Evolutionary conservation across 1,284 basidiomycete species (phyloP), one percentile per base, ranked within the genome.

Genomic region (Laetiporus sulphureus): DNA sequence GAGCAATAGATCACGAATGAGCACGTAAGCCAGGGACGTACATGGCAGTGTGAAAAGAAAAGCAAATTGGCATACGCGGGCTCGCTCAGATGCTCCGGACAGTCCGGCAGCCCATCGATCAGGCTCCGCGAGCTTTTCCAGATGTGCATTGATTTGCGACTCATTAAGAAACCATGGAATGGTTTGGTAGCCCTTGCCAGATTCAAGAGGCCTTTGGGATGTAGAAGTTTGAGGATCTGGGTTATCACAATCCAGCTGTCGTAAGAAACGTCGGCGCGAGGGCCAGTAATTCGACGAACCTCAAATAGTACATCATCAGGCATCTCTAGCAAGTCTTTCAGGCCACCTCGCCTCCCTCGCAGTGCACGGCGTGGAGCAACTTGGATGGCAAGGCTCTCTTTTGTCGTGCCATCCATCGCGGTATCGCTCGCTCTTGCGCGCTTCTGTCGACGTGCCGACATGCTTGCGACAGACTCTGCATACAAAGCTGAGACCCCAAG

Each of bases 161-260:
- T 58, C 63, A 68, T 54, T n/a, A 73, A 59, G 5, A 67, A 52
- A 5, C 42, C 41, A 12, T 69, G 65, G n/a, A 73, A 51, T 0
- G 47, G 41, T 25, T 62, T 66, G 13, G 59, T 66, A 5, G 66
- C 62, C 15, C 70, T 58, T 6, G 68, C 49, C 1, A 75, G 61
- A 44, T 60, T 56, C 13, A 75, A 56, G 23, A 79, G 54, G 51
- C 78, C 75, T 24, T 61, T 47, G 0, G 75, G 73, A 32, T 59
- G 54, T 23, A 77, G 58, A 15, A 32, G 24, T 4, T 21, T 15
- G 20, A 42, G 33, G 35, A 42, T 38, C 41, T 42, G 41, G 21
- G 23, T 21, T 31, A 7, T 21, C 29, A 20, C 12, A 12, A 19
- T 13, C 5, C n/a, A n/a, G n/a, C n/a, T n/a, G n/a, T n/a, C n/a